Evolutionary conservation across 83 land plant species (phyloP).

Genomic region (Isoetes engelmannii): DNA sequence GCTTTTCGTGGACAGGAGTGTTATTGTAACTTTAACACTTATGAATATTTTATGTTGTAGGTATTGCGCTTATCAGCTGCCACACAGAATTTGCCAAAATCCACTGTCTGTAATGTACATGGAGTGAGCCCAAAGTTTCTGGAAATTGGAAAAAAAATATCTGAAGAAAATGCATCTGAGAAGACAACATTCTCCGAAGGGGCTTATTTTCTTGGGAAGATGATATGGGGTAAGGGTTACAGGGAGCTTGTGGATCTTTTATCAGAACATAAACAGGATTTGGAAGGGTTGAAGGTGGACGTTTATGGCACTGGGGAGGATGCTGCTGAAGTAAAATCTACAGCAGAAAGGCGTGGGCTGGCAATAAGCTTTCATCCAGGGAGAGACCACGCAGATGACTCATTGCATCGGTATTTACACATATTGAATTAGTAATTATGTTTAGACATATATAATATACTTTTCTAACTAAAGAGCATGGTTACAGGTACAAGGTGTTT

Average conservation of each 20-base stretch:
- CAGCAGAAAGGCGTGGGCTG: constrained; percentile 57
- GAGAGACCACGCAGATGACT: constrained; percentile 92
- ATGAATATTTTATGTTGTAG: constrained; percentile 29
- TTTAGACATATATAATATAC: background rate
- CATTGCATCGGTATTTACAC: constrained; percentile 70
- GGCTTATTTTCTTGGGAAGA: constrained; percentile 92
- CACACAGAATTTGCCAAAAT: constrained; percentile 83
- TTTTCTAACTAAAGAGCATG: background rate
- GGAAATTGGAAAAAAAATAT: constrained; percentile 66
- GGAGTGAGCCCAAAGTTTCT: constrained; percentile 94
- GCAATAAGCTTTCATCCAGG: constrained; percentile 77
- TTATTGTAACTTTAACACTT: background rate
- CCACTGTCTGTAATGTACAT: constrained; percentile 89
- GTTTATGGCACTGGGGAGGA: constrained; percentile 96
- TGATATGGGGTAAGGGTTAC: constrained; percentile 99
- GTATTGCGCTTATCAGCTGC: constrained; percentile 91
- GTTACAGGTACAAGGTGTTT: constrained; percentile 87
- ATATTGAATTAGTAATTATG: too few species aligned
- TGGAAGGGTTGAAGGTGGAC: constrained; percentile 66
- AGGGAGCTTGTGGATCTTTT: constrained; percentile 85
- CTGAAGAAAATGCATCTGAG: constrained; percentile 52
- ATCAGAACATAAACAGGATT: constrained; percentile 55
- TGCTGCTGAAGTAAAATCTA: constrained; percentile 65
- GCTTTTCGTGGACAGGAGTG: constrained; percentile 9
- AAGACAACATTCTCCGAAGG: constrained; percentile 69